Evolutionary conservation across 148 eudicot genomes (phyloP).

Genomic region (Selenicereus undatus): DNA sequence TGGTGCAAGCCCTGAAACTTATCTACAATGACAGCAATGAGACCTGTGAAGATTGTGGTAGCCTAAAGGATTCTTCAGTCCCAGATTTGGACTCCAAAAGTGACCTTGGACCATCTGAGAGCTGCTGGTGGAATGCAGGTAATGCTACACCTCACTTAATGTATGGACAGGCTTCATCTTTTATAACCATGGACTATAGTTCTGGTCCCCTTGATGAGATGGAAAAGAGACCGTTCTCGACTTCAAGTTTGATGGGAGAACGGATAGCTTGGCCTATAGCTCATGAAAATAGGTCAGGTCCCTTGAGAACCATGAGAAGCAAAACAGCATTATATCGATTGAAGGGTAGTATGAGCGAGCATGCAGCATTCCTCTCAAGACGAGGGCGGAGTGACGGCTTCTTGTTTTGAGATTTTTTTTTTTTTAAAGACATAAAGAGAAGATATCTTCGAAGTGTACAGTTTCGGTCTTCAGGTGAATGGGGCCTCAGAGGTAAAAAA

Average conservation of each 20-base stretch:
- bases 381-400: constrained; percentile 44
- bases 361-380: constrained; percentile 51
- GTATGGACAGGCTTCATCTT: constrained; percentile 66
- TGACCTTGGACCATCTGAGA: constrained; percentile 70
- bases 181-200: constrained; percentile 94
- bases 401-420: constrained; percentile 37
- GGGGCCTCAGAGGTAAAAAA: constrained; percentile 20
- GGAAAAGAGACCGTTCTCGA: constrained; percentile 66
- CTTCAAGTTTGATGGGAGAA: constrained; percentile 50
- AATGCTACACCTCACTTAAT: constrained; percentile 50
- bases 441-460: constrained; percentile 48
- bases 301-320: constrained; percentile 67
- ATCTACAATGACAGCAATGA: constrained; percentile 72
- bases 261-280: constrained; percentile 45
- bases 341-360: constrained; percentile 87
- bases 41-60: constrained; percentile 63
- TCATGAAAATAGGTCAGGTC: constrained; percentile 90
- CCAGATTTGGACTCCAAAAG: constrained; percentile 71
- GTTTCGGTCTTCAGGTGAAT: constrained; percentile 28
- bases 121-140: constrained; percentile 94
- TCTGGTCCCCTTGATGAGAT: constrained; percentile 74
- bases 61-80: constrained; percentile 70
- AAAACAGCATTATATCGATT: constrained; percentile 54
- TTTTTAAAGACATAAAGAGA: constrained; percentile 9
- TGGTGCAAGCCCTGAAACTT: constrained; percentile 91